Base-by-base conservation (phyloP, 495 filamentous ascomycete species). In the Copromyces sp. region DNA sequence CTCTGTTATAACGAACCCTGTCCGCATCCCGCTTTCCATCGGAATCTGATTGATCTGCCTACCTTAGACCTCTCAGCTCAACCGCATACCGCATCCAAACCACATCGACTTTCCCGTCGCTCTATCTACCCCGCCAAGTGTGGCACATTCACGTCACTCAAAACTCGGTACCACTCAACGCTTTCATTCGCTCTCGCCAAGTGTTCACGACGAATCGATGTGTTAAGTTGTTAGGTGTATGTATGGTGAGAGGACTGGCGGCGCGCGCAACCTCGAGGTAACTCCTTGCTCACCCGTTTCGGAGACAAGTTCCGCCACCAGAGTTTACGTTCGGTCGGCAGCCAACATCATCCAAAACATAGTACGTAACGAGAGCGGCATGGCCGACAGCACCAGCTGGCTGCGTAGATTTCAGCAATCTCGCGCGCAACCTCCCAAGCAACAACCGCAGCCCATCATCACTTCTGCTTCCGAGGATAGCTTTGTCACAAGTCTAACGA, bases 351-450 rank as follows among this genome's bases (percentile, higher is more conserved):
- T 35, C 24, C 1, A 16, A 61, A 61, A 8, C 29, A 16, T 65
- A 24, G 24, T 24, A 5, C 41, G 7, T 59, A 20, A 42, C 42
- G 40, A 47, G 40, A 47, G 17, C 38, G 47, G 59, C 68, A 82
- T 82, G 81, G 20, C 79, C 6, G 81, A 81, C 61, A 74, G 53
- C 53, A 65, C 77, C n/a, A 44, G 75, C 73, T 78, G 78, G 74
- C 39, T 82, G 17, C 77, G 72, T 32, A 68, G 77, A 68, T 70
- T 81, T 16, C 74, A 76, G 17, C 79, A 75, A 42, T 72, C 77
- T 39, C 74, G 72, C 45, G 76, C 74, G 32, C 53, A 65, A 65
- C 12, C 53, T 8, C 14, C 53, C 53, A 65, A 65, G 29, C 53
- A 65, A 35, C 53, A 65, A 65, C 0, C 14, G 14, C 24, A 65